These are phyloP conservation scores for Wickerhamomyces subpelliculosus DNA, from an alignment of 805 yeast genomes.

Conservation along the genomic window DNA sequence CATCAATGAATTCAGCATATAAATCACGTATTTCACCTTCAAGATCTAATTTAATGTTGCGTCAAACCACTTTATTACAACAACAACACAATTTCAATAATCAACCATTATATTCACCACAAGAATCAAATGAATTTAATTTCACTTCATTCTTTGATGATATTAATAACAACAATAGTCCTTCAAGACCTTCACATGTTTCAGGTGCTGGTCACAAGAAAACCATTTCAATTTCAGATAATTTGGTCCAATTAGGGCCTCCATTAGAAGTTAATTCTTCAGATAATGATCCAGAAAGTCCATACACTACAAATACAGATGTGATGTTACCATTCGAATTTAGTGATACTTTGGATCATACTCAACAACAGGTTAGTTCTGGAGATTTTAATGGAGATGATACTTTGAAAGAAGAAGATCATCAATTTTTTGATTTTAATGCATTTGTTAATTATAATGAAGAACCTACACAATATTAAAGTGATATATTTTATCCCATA, in stretches of 20 bases:
- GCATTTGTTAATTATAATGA: slow-evolving; percentile 16
- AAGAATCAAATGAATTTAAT: background rate
- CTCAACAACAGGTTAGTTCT: background rate
- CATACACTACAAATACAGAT: slow-evolving; percentile 1
- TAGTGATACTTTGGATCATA: background rate
- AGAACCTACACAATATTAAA: slow-evolving; percentile 1
- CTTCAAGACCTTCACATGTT: too few relatives aligned
- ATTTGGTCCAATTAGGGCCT: slow-evolving; percentile 1
- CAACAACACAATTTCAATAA: background rate
- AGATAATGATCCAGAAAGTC: slow-evolving; percentile 1
- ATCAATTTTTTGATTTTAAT: slow-evolving; percentile 18
- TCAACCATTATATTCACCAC: background rate
- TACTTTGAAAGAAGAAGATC: background rate
- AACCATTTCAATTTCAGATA: slow-evolving; percentile 1
- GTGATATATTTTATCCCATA: background rate
- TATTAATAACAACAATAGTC: background rate
- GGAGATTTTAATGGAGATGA: background rate
- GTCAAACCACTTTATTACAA: slow-evolving; percentile 9
- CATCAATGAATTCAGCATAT: slow-evolving; percentile 15
- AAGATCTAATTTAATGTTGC: slow-evolving; percentile 9
- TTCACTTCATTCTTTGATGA: slow-evolving; percentile 3
- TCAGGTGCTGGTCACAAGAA: slow-evolving; percentile 1
- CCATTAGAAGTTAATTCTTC: slow-evolving; percentile 3
- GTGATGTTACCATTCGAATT: background rate
- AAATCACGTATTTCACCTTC: slow-evolving; percentile 16